phyloP scores from a whole-genome alignment of 2,329 filamentous ascomycete species.

The Pseudogymnoascus sp. region DNA sequence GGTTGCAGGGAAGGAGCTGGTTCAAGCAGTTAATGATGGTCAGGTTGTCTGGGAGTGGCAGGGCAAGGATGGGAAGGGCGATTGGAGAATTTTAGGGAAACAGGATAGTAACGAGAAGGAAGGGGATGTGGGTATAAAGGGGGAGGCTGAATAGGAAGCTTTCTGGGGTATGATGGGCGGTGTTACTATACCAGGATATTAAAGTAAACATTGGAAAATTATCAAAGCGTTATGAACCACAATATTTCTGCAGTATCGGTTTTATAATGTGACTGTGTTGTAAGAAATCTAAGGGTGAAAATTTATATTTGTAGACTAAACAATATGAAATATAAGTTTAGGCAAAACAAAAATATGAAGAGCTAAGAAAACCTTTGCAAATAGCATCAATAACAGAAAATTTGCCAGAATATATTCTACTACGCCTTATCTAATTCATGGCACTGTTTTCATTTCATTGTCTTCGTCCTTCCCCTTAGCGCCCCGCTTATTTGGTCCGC shows the following conservation, averaged over 20 bases:
- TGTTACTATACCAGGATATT: background rate
- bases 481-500: background rate
- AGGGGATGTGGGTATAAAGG: background rate
- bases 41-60: slow-evolving; percentile 38
- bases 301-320: background rate
- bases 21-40: slow-evolving; percentile 49
- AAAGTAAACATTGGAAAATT: slow-evolving; percentile 2
- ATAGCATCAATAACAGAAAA: background rate
- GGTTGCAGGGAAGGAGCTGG: slow-evolving; percentile 45
- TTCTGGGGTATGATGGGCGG: background rate
- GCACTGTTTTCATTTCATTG: background rate
- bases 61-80: slow-evolving; percentile 13
- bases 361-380: background rate
- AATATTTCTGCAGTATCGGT: background rate
- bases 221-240: background rate
- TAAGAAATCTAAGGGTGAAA: too few relatives aligned
- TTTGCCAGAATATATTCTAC: background rate
- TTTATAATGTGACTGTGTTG: background rate
- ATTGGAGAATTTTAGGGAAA: background rate
- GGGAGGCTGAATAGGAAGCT: background rate
- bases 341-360: background rate
- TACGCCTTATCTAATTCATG: background rate
- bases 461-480: background rate
- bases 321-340: background rate
- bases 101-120: background rate